Evolutionary conservation across 2,329 filamentous ascomycete species (phyloP), one percentile per base, ranked within the genome.

Genomic region (Aureobasidium melanogenum): DNA sequence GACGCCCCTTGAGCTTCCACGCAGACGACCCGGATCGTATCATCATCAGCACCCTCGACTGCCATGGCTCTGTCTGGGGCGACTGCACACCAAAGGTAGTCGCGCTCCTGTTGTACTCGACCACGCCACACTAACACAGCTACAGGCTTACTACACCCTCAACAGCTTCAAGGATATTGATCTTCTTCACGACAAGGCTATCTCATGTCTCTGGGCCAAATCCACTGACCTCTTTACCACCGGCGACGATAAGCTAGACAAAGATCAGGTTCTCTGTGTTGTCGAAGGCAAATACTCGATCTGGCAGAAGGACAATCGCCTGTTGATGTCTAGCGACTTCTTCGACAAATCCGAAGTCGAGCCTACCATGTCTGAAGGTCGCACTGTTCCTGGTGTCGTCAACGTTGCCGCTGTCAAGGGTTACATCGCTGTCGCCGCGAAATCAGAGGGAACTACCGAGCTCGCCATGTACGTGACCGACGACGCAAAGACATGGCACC

Each of bases 391-490:
- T 66, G 93, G 94, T 60, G 83, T 96, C 66, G 84, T 91, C 65
- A 93, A 88, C 71, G 78, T 96, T 65, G 92, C 90, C 4, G 79
- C 86, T 10, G 89, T 96, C 63, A 96, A 96, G 74, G 89, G 88
- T 67, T 96, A 88, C 71, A 77, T 99, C 34, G 83, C 99, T 43
- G 89, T 88, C 17, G 94, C 93, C 38, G 88, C 89, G 3, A 86
- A 87, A 64, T 88, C 91, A 19, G 80, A 84, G 38, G 85, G 87
- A 54, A 96, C 91, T 12, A 87, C 89, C 67, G 95, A 99, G 75
- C 88, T 97, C 82, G 91, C 91, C 4, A 82, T 99, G 60, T 99
- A 89, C 72, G 87, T 97, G 61, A 91, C 90, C 10, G 85, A 89
- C 67, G 91, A 99, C 72, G 87, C 89, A 14, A 79, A 85, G 56